Percentiles rank a stretch among this genome's conserved stretches.
phyloP scores from a whole-genome alignment of 805 yeast genomes.

The Ogataea thermomethanolica region DNA sequence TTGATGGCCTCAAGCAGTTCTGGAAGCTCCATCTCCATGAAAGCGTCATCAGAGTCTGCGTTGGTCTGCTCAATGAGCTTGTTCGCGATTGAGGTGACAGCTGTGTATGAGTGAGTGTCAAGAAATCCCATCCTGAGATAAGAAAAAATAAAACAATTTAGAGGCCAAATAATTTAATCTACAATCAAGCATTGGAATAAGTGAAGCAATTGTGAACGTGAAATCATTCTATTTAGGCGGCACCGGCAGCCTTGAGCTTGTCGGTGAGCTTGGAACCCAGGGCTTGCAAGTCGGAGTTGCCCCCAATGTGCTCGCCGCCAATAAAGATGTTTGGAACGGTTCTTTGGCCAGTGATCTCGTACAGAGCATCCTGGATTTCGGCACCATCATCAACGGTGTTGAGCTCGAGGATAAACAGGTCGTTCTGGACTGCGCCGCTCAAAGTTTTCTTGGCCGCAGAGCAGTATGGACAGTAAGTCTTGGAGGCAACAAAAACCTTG shows the following conservation, averaged over 20 bases:
- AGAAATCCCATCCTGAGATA: constrained; percentile 45
- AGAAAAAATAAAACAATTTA: background rate
- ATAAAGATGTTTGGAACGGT: constrained; percentile 94
- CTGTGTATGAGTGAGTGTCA: constrained; percentile 62
- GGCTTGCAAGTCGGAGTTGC: constrained; percentile 83
- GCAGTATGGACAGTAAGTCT: constrained; percentile 70
- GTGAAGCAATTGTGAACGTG: too few species aligned
- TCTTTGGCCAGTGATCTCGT: constrained; percentile 77
- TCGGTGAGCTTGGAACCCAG: constrained; percentile 39
- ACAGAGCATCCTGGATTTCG: constrained; percentile 76
- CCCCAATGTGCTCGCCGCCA: constrained; percentile 91
- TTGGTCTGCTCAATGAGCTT: constrained; percentile 44
- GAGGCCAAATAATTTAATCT: background rate
- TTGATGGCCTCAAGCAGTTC: constrained; percentile 55
- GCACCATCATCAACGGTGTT: constrained; percentile 62
- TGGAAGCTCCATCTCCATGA: constrained; percentile 43
- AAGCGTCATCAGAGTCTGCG: constrained; percentile 39
- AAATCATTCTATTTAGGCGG: background rate
- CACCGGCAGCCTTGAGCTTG: constrained; percentile 10
- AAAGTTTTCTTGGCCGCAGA: constrained; percentile 47
- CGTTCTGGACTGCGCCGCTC: constrained; percentile 33
- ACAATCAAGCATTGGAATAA: background rate
- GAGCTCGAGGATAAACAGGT: constrained; percentile 54
- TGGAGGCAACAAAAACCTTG: constrained; percentile 77
- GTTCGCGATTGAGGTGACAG: constrained; percentile 63